Base-by-base conservation (phyloP, 192 early-diverging fungal species). In the Pilaira anomala region DNA sequence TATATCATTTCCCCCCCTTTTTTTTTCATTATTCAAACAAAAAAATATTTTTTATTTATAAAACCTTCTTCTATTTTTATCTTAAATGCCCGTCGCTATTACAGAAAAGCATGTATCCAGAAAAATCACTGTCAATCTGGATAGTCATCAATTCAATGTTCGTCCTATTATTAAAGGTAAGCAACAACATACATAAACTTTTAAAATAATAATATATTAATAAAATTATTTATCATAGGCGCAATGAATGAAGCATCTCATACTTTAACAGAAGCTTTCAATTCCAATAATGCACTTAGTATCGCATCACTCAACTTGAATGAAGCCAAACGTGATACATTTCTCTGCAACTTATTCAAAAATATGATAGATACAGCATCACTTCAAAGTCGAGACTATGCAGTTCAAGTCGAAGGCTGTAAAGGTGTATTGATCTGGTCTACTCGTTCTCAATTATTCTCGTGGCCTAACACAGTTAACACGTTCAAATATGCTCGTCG, bases 361-460 rank as follows among this genome's bases (percentile, higher is more conserved):
- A 63, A 41, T 18, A 46, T 58, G 11, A 36, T 73, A 7, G 63
- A 73, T 22, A 25, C 54, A 25, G 65, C 65, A 3, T 63, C 59
- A 21, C 18, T 63, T 24, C 54, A 58, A 26, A 73, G 67, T 48
- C 48, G 64, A 7, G 73, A 75, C n/a, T 75, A 58, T 46, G 67
- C 56, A 2, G 42, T 75, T 26, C 73, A 75, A 62, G 40, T 69
- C 14, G 73, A 75, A n/a, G 73, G 67, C 2, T 75, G 66, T 51
- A 69, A 75, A 51, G 73, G 73, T 46, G 73, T 69, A 8, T 24
- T 69, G 7, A 25, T 70, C 26, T 75, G 67, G 67, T 65, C 62
- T 0, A 69, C 54, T 11, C 21, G 26, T 18, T 30, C 62, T 0
- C 59, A 61, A 40, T 55, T 57, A 12, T 61, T 60, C 6, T 56